A percentile compares a stretch with the other conserved stretches of the same genome.
Conservation (phyloP, 495 filamentous ascomycete genomes). For the Aspergillus asperescens region DNA sequence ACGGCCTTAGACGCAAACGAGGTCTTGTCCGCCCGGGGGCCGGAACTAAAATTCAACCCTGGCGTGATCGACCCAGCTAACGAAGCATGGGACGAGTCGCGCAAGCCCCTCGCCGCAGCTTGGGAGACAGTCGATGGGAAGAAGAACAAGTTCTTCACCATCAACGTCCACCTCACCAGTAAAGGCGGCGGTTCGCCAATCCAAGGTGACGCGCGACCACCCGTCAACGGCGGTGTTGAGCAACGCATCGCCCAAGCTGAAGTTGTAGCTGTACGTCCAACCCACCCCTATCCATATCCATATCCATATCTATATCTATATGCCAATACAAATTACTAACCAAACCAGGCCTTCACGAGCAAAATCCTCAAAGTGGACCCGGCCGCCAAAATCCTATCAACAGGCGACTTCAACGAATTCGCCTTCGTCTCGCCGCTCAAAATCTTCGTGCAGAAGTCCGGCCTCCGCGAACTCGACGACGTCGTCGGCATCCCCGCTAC, state of each 20-base stretch:
- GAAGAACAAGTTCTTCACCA: conserved; percentile 47
- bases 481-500: conserved; percentile 33
- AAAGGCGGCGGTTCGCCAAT: conserved; percentile 54
- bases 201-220: conserved; percentile 55
- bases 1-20: conserved; percentile 37
- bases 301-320: too few relatives aligned
- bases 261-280: conserved; percentile 40
- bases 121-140: conserved; percentile 46
- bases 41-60: conserved; percentile 52
- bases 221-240: conserved; percentile 52
- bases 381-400: conserved; percentile 41
- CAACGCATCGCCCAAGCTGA: conserved; percentile 43
- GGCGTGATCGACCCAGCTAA: conserved; percentile 53
- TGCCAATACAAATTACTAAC: background rate
- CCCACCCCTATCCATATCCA: background rate
- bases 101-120: conserved; percentile 54
- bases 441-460: conserved; percentile 35
- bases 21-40: conserved; percentile 43
- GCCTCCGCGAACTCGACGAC: conserved; percentile 51
- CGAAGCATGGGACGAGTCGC: conserved; percentile 43
- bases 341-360: conserved; percentile 28
- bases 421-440: conserved; percentile 47
- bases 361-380: conserved; percentile 40
- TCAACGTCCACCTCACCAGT: conserved; percentile 54
- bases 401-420: conserved; percentile 64